A percentile compares a stretch with the other conserved stretches of the same genome.
Conservation (phyloP, 2,329 filamentous ascomycete species). For the Reticulascus tulasneorum region DNA sequence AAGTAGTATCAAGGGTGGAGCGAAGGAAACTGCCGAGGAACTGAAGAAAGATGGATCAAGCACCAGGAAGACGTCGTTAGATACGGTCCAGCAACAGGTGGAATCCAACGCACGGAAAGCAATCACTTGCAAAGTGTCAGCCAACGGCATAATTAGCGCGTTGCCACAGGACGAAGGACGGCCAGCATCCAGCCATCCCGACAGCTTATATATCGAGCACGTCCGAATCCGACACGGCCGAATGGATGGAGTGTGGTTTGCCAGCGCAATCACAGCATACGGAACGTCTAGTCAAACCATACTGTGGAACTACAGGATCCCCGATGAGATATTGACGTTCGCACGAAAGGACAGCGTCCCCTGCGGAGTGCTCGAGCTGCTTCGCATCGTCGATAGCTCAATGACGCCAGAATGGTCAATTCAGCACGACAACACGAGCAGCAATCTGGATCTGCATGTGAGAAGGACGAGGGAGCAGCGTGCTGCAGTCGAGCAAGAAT, state of each 20-base stretch:
- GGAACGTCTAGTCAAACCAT: slow-evolving; percentile 51
- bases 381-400: slow-evolving; percentile 44
- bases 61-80: slow-evolving; percentile 24
- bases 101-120: slow-evolving; percentile 20
- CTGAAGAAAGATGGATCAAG: slow-evolving; percentile 14
- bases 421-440: slow-evolving; percentile 31
- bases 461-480: slow-evolving; percentile 35
- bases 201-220: slow-evolving; percentile 44
- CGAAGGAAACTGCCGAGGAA: not conserved
- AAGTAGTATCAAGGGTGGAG: slow-evolving; percentile 1
- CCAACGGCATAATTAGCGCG: slow-evolving; percentile 42
- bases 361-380: slow-evolving; percentile 55
- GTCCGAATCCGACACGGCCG: slow-evolving; percentile 30
- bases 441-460: slow-evolving; percentile 30
- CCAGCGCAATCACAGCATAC: slow-evolving; percentile 51
- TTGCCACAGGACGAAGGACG: slow-evolving; percentile 27
- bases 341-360: slow-evolving; percentile 50
- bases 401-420: slow-evolving; percentile 54
- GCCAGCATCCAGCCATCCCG: slow-evolving; percentile 22
- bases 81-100: slow-evolving; percentile 29
- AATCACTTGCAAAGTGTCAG: slow-evolving; percentile 47
- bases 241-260: slow-evolving; percentile 51
- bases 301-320: slow-evolving; percentile 58
- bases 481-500: slow-evolving; percentile 38
- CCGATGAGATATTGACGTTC: slow-evolving; percentile 46